A percentile compares a stretch with the other conserved stretches of the same genome.
phyloP scores from a whole-genome alignment of 495 filamentous ascomycete species.

The Podospora pseudocomata region DNA sequence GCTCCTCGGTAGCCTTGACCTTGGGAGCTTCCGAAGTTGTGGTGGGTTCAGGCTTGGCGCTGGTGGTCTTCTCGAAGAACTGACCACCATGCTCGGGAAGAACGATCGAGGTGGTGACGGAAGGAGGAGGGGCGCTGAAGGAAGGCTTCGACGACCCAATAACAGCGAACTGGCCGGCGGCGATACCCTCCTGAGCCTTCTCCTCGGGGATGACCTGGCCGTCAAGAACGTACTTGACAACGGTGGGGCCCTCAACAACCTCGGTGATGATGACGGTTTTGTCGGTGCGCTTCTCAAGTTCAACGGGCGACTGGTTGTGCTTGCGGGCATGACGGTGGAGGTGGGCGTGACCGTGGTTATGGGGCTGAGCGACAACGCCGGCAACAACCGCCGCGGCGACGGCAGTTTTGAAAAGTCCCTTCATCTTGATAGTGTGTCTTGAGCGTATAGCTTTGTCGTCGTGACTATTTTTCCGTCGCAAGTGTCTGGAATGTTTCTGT shows the following conservation, averaged over 20 bases:
- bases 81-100: slow-evolving; percentile 26
- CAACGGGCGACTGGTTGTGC: slow-evolving; percentile 29
- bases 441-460: neutral
- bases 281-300: slow-evolving; percentile 39
- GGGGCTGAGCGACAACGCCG: slow-evolving; percentile 44
- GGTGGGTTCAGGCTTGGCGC: slow-evolving; percentile 7
- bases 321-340: slow-evolving; percentile 37
- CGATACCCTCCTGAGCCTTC: slow-evolving; percentile 61
- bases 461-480: neutral
- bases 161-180: slow-evolving; percentile 51
- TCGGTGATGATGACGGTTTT: slow-evolving; percentile 30
- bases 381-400: slow-evolving; percentile 46
- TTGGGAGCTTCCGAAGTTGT: slow-evolving; percentile 9
- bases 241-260: slow-evolving; percentile 47
- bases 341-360: slow-evolving; percentile 44
- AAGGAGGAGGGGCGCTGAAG: slow-evolving; percentile 37
- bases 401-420: slow-evolving; percentile 43
- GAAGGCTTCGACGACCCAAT: slow-evolving; percentile 46
- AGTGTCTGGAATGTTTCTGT: neutral
- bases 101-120: slow-evolving; percentile 26
- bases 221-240: slow-evolving; percentile 58
- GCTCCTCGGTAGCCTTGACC: slow-evolving; percentile 14
- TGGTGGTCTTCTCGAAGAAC: slow-evolving; percentile 34
- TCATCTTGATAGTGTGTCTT: slow-evolving; percentile 41
- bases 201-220: slow-evolving; percentile 49